These are phyloP conservation scores for Claviceps pazoutovae DNA, from an alignment of 2,329 filamentous ascomycete species.

Conservation along the genomic window DNA sequence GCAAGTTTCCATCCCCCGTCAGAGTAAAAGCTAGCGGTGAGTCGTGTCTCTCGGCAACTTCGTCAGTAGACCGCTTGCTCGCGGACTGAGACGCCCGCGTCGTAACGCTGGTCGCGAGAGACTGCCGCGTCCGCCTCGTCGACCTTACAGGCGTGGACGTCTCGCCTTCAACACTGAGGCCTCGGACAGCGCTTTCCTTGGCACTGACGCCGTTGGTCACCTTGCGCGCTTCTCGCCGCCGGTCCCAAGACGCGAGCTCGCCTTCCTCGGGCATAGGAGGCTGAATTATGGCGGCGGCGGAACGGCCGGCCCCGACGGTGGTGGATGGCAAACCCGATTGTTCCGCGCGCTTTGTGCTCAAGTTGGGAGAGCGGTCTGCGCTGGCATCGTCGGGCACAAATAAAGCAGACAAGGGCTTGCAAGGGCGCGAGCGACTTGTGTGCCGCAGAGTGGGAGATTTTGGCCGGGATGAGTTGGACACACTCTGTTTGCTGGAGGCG, in stretches of 20 bases:
- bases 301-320: constrained; percentile 5
- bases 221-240: constrained; percentile 24
- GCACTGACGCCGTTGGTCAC: constrained; percentile 23
- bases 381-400: constrained; percentile 16
- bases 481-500: constrained; percentile 22
- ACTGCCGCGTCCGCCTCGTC: constrained; percentile 23
- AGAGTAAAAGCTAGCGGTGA: constrained; percentile 40
- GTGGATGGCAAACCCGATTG: not conserved
- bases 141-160: constrained; percentile 17
- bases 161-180: constrained; percentile 12
- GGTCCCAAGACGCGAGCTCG: constrained; percentile 19
- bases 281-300: constrained; percentile 10
- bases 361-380: constrained; percentile 20
- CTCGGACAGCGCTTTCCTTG: constrained; percentile 26
- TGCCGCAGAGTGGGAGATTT: constrained; percentile 17
- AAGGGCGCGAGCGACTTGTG: constrained; percentile 11
- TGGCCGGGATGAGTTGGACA: constrained; percentile 23
- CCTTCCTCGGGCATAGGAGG: constrained; percentile 16
- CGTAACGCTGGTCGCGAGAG: constrained; percentile 19
- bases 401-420: constrained; percentile 11
- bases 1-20: constrained; percentile 30
- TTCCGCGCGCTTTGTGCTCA: constrained; percentile 13
- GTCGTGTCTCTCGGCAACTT: constrained; percentile 32
- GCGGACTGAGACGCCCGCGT: constrained; percentile 34
- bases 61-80: constrained; percentile 40